A percentile compares a stretch with the other conserved stretches of the same genome.
Conservation (phyloP, 164 flowering plant species). For the Piper longum region DNA sequence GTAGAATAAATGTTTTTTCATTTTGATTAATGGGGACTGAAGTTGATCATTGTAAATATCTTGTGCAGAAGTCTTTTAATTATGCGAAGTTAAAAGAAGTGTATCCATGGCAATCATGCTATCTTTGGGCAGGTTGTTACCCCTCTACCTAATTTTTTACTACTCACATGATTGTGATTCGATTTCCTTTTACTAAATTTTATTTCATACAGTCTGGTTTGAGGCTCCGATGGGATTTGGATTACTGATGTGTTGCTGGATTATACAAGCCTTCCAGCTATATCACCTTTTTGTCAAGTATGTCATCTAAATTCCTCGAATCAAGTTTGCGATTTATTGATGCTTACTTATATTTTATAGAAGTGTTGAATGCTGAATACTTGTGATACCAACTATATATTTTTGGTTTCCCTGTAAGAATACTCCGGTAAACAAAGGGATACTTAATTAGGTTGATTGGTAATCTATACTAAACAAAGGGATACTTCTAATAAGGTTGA, state of each 20-base stretch:
- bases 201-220: slow-evolving; percentile 44
- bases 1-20: background rate
- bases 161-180: background rate
- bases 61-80: slow-evolving; percentile 41
- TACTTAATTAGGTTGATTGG: too few relatives aligned
- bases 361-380: background rate
- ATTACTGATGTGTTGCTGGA: slow-evolving; percentile 64
- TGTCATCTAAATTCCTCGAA: slow-evolving; percentile 10
- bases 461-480: background rate
- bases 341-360: background rate
- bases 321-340: background rate
- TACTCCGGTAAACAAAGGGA: too few relatives aligned
- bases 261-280: slow-evolving; percentile 61
- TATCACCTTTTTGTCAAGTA: slow-evolving; percentile 69
- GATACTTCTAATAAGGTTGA: background rate
- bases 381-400: background rate
- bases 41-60: background rate
- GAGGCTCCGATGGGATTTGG: slow-evolving; percentile 87
- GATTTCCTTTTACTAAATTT: background rate
- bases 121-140: slow-evolving; percentile 65
- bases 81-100: slow-evolving; percentile 32
- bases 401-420: too few relatives aligned
- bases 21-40: background rate
- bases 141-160: background rate
- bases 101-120: slow-evolving; percentile 74